Percentiles rank a stretch among this genome's conserved stretches.
Conservation (phyloP, 352 stramenopile species). For the Pythium oligandrum region DNA sequence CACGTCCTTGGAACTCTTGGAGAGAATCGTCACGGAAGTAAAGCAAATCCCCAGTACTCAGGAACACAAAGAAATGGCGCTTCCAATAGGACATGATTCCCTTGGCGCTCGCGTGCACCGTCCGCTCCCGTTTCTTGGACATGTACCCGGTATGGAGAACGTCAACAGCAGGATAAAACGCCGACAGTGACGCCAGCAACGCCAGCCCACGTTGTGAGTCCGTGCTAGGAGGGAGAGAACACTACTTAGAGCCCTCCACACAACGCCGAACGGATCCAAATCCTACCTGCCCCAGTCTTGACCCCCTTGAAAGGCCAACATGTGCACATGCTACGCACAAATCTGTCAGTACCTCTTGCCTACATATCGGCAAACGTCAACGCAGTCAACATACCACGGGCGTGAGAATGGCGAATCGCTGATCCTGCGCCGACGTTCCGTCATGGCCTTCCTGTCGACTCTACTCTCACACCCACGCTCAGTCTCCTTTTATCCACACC, state of each 20-base stretch:
- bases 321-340: conserved; percentile 48
- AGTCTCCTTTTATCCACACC: not conserved
- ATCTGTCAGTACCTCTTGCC: not conserved
- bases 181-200: conserved; percentile 65
- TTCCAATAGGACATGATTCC: conserved; percentile 87
- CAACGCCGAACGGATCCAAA: too few species aligned
- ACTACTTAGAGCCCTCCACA: too few species aligned
- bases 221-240: conserved; percentile 11
- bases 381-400: conserved; percentile 33
- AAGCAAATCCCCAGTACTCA: conserved; percentile 65
- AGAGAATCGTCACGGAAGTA: conserved; percentile 79
- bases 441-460: conserved; percentile 56
- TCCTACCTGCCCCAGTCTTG: conserved; percentile 53
- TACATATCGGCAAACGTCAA: not conserved
- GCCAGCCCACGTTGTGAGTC: conserved; percentile 76
- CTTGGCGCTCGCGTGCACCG: conserved; percentile 52
- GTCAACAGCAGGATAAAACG: conserved; percentile 71
- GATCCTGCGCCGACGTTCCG: conserved; percentile 42
- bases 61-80: conserved; percentile 73
- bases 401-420: conserved; percentile 75
- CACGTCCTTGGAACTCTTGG: conserved; percentile 61
- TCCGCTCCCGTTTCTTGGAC: conserved; percentile 71
- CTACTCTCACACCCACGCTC: conserved; percentile 14
- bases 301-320: conserved; percentile 74
- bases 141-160: conserved; percentile 67